These are phyloP conservation scores for Lasiosphaeris hirsuta DNA, from an alignment of 495 filamentous ascomycete genomes.

Conservation along the genomic window DNA sequence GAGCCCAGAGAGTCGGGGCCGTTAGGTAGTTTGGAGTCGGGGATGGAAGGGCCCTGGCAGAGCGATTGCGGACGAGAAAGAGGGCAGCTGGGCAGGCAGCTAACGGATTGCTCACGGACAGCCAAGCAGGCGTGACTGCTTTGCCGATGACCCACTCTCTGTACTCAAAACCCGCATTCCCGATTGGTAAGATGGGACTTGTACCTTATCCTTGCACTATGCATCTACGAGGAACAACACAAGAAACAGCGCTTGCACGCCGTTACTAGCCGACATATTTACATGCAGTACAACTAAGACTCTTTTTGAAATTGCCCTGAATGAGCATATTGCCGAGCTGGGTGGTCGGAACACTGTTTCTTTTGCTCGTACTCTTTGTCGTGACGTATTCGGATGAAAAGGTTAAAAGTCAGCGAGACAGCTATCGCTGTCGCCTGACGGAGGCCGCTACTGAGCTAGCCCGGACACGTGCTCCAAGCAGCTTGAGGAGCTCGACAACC, in stretches of 20 bases:
- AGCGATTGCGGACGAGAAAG: too few species aligned
- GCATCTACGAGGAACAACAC: neutral
- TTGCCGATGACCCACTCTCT: constrained; percentile 9
- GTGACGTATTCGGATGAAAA: neutral
- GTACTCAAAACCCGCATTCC: neutral
- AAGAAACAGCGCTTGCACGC: too few species aligned
- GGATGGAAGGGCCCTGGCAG: too few species aligned
- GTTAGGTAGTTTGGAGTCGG: too few species aligned
- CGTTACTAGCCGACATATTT: too few species aligned
- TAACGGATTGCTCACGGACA: constrained; percentile 13
- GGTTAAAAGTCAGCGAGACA: constrained; percentile 2
- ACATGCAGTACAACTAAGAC: too few species aligned
- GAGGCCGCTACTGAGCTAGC: neutral
- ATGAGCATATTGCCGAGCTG: too few species aligned
- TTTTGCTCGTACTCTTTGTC: constrained; percentile 1
- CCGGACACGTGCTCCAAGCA: neutral
- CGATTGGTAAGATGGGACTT: too few species aligned
- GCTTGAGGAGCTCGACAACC: neutral
- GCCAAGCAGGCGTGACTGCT: constrained; percentile 5
- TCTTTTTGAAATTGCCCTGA: too few species aligned
- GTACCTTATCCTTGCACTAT: neutral
- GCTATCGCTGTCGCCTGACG: constrained; percentile 12
- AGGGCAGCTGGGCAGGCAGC: neutral
- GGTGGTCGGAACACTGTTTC: too few species aligned
- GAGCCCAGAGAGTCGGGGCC: too few species aligned